Evolutionary conservation across 495 filamentous ascomycete species (phyloP).

Genomic region (Penicillium waksmanii): DNA sequence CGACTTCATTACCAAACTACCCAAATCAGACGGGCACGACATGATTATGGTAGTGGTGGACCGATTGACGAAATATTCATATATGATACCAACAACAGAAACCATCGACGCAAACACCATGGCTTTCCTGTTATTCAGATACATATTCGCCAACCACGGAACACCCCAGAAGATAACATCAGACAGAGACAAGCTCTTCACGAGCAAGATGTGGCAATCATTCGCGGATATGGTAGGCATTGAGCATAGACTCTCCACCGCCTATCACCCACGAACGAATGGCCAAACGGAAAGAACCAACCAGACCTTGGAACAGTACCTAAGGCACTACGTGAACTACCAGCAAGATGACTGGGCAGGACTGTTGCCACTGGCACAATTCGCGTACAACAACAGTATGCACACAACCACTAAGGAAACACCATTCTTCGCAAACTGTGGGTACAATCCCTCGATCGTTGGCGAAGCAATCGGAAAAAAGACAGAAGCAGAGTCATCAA

Average conservation of each 20-base stretch:
- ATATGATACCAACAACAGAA: neutral
- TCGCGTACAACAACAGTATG: conserved; percentile 27
- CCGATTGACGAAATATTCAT: neutral
- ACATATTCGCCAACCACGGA: neutral
- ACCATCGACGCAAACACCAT: neutral
- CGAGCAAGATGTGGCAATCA: neutral
- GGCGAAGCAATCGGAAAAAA: neutral
- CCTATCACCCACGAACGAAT: conserved; percentile 35
- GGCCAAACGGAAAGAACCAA: conserved; percentile 32
- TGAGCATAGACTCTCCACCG: conserved; percentile 22
- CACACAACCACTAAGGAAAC: conserved; percentile 4
- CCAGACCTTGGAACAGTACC: conserved; percentile 23
- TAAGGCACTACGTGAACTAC: conserved; percentile 31
- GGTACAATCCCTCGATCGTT: conserved; percentile 5
- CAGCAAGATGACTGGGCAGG: conserved; percentile 33
- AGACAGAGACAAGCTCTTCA: conserved; percentile 1
- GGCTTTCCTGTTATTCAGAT: neutral
- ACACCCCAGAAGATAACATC: conserved; percentile 3
- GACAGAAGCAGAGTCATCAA: neutral
- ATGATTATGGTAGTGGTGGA: conserved; percentile 10
- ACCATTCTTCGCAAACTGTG: conserved; percentile 26
- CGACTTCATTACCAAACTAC: conserved; percentile 26
- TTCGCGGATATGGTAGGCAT: neutral
- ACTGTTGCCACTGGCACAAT: conserved; percentile 30
- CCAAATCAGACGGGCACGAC: conserved; percentile 8